Evolutionary conservation across 495 filamentous ascomycete species (phyloP).

Genomic region (Talaromyces proteolyticus): DNA sequence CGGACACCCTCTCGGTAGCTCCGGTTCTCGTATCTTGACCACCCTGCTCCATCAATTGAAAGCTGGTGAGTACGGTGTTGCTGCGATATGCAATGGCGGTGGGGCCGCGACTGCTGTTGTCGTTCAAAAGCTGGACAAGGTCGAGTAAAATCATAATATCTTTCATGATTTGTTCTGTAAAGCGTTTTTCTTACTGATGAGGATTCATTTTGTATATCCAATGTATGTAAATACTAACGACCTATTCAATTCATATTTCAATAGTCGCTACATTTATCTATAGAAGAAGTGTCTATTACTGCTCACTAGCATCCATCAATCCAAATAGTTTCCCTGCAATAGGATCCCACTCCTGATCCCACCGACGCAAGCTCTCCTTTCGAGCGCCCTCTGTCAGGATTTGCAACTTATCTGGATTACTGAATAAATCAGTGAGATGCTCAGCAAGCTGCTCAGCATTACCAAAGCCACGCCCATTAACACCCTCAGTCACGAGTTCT

Average conservation of each 20-base stretch:
- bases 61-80: slow-evolving; percentile 87
- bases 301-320: slow-evolving; percentile 23
- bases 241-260: not conserved
- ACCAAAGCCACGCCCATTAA: slow-evolving; percentile 78
- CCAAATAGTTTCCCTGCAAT: slow-evolving; percentile 69
- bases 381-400: slow-evolving; percentile 64
- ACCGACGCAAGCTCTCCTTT: slow-evolving; percentile 69
- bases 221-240: not conserved
- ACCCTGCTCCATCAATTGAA: slow-evolving; percentile 87
- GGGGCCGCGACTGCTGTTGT: slow-evolving; percentile 89
- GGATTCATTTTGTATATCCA: not conserved
- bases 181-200: not conserved
- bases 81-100: slow-evolving; percentile 95
- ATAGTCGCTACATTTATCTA: no score
- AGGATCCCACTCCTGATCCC: slow-evolving; percentile 93
- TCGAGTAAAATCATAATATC: slow-evolving; percentile 25
- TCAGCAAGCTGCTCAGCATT: slow-evolving; percentile 54
- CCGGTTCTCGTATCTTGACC: slow-evolving; percentile 85
- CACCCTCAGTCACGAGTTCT: slow-evolving; percentile 79
- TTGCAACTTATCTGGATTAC: slow-evolving; percentile 46
- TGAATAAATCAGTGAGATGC: slow-evolving; percentile 58
- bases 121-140: slow-evolving; percentile 76
- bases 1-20: slow-evolving; percentile 93
- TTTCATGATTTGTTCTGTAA: not conserved
- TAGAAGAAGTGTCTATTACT: not conserved